Base-by-base conservation (phyloP, 73 alveolate genomes). In the Stentor roeselii region DNA sequence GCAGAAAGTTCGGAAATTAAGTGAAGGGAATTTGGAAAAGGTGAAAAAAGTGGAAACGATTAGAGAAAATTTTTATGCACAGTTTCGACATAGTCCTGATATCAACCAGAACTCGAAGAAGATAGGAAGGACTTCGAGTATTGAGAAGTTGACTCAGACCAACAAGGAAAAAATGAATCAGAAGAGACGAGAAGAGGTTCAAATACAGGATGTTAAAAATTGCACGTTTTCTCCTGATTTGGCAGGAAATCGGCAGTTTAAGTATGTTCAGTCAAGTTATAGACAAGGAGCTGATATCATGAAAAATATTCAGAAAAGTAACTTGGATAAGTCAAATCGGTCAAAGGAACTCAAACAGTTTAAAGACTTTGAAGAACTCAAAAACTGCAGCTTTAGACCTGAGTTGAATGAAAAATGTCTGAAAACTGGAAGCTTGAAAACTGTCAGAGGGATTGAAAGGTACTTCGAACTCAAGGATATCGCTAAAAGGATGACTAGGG, bases 391-490 rank as follows among this genome's bases (percentile, higher is more conserved):
- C 0, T 67, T 67, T 67, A 67, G 37, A 34, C 80, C 80, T 0
- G 37, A 21, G 37, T 21, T 32, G 14, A 50, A 21, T 50, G 34
- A 11, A 1, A 40, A 32, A 1, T 27, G 41, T 1, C 21, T 30
- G 1, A 21, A 21, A 67, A 30, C 34, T 21, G 80, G 34, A 1
- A 67, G 27, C 1, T 21, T 21, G 11, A 32, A 14, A 30, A 32
- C 15, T 21, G 80, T 67, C 1, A 67, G 2, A 67, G 80, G 80
- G 80, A n/a, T 67, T 36, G 80, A 67, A 15, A 67, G 80, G 34
- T 67, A 21, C 34, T 21, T 67, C 27, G 80, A 67, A 34, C 37
- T 67, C 2, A 67, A 67, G 34, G 50, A 67, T 27, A 67, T 67
- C 2, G 41, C n/a, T 14, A 67, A 67, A 2, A 67, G 80, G 37